Percentiles rank a stretch among this genome's conserved stretches.
Conservation (phyloP, 257 asterid genomes). For the Paulownia fortunei region DNA sequence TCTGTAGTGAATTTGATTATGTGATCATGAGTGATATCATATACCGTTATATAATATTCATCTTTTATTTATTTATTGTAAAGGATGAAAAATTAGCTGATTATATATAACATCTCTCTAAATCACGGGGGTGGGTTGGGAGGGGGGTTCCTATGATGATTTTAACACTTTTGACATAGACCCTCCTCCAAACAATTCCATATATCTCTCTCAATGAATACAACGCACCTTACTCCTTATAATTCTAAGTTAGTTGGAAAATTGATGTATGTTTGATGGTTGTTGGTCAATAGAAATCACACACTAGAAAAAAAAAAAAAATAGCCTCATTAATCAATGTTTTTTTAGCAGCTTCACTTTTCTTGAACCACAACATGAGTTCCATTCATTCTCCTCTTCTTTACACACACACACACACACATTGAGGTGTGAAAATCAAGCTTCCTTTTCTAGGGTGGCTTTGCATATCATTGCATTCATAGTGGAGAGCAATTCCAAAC, state of each 20-base stretch:
- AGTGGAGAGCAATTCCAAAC: constrained; percentile 30
- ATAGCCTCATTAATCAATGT: neutral
- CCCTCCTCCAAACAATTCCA: constrained; percentile 45
- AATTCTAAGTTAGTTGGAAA: constrained; percentile 27
- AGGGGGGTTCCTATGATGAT: neutral
- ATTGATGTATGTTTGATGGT: constrained; percentile 22
- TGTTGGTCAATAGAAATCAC: constrained; percentile 24
- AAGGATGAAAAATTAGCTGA: too few relatives aligned
- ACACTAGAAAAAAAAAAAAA: neutral
- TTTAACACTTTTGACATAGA: constrained; percentile 26
- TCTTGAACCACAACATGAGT: neutral
- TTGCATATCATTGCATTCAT: constrained; percentile 41
- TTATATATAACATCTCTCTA: too few relatives aligned
- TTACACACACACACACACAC: neutral
- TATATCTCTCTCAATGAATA: neutral
- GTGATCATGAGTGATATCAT: neutral
- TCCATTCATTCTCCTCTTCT: neutral
- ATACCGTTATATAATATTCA: too few relatives aligned
- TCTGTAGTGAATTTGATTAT: too few relatives aligned
- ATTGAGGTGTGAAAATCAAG: constrained; percentile 57
- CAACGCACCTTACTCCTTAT: neutral
- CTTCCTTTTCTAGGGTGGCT: constrained; percentile 34
- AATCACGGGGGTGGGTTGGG: neutral
- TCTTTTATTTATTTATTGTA: too few relatives aligned
- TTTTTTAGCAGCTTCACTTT: neutral